Percentiles rank a stretch among this genome's conserved stretches.
These are phyloP conservation scores for Amauroascus verrucosus DNA, from an alignment of 2,329 filamentous ascomycete genomes.

Conservation along the genomic window DNA sequence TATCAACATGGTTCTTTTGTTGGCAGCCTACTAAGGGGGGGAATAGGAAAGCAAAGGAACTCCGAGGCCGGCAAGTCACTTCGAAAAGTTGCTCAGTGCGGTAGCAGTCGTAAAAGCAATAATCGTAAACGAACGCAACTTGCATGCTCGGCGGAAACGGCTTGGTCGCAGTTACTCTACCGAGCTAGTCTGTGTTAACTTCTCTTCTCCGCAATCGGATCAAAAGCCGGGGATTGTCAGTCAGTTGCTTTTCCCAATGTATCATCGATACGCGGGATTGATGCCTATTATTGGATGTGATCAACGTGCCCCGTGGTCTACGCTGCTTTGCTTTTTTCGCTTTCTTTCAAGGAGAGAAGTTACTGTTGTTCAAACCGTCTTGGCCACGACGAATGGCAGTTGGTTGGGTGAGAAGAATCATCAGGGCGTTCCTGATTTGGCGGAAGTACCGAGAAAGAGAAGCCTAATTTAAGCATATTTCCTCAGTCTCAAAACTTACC, in stretches of 20 bases:
- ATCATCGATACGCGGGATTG: neutral
- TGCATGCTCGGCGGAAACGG: neutral
- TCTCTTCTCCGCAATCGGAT: neutral
- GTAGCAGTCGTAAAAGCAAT: neutral
- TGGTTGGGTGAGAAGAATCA: neutral
- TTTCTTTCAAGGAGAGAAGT: neutral
- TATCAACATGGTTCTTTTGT: conserved; percentile 13
- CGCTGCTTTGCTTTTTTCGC: neutral
- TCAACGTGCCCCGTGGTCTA: neutral
- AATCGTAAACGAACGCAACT: neutral
- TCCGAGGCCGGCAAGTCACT: neutral
- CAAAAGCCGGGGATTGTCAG: neutral
- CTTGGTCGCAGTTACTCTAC: neutral
- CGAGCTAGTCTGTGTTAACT: neutral
- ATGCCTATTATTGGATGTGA: neutral
- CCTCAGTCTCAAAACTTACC: neutral
- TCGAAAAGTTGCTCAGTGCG: neutral
- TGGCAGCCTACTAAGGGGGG: neutral
- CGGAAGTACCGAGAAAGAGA: neutral
- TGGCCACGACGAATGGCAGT: neutral
- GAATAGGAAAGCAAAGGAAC: neutral
- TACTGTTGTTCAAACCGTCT: neutral
- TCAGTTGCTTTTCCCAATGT: neutral
- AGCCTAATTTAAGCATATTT: conserved; percentile 6
- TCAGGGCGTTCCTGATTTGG: neutral